Base-by-base conservation (phyloP, 768 basidiomycete species). In the Lactifluus subvellereus region DNA sequence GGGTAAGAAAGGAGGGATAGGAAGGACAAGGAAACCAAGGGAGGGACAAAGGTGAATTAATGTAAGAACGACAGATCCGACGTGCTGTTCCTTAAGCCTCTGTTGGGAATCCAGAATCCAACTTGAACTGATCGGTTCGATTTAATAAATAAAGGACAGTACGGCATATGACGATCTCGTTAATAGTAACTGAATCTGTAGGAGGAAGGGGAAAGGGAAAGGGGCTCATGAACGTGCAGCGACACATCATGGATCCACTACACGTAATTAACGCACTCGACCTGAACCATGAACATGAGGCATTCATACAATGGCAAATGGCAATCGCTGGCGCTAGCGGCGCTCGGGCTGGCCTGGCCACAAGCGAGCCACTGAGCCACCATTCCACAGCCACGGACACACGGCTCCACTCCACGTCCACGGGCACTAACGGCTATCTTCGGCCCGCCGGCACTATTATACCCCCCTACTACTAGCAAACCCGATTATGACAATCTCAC, bases 81-180 rank as follows among this genome's bases (percentile, higher is more conserved):
- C 74, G 74, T 75, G 74, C 71, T 74, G 74, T 75, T 72, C 72
- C 71, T 73, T 74, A 70, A 72, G 69, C 67, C 68, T 27, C 27
- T 43, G 30, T 33, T 51, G 50, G 30, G 30, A 35, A 43, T 53
- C 38, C 47, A 56, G 54, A 61, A 35, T n/a, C 71, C 67, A 68
- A 72, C 71, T 75, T 72, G 67, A 68, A 72, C 73, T 75, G 75
- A 76, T 76, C 74, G 74, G 71, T 74, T 74, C 69, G 73, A 70
- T 73, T 73, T 72, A 54, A 54, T 72, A 38, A 61, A 60, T 48
- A 48, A 38, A 48, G 22, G 27, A 42, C 37, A 40, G 69, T 71
- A 71, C 70, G 67, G 68, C 69, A 68, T 71, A 69, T 61, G 60
- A 61, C 60, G 60, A 61, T 61, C 60, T 54, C 14, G 45, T 45